Evolutionary conservation across 805 yeast genomes (phyloP).

Genomic region (Metschnikowia anglica): DNA sequence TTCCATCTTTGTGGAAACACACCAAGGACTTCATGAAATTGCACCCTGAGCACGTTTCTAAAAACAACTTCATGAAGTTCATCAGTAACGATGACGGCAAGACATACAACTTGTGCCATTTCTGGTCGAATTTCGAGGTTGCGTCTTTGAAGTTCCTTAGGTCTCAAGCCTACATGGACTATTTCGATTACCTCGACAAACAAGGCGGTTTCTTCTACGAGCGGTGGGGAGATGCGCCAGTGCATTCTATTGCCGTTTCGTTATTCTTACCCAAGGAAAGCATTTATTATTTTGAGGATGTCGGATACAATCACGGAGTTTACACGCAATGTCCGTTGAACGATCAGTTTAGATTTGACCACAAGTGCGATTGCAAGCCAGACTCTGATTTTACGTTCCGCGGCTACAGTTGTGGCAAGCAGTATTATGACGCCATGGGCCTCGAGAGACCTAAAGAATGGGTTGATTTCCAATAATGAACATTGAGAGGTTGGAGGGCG

Average conservation of each 20-base stretch:
- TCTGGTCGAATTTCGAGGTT: constrained; percentile 89
- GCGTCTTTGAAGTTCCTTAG: constrained; percentile 77
- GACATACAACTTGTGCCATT: constrained; percentile 78
- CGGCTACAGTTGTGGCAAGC: constrained; percentile 68
- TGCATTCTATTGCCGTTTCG: constrained; percentile 84
- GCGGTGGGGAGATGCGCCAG: constrained; percentile 95
- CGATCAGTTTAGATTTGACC: constrained; percentile 49
- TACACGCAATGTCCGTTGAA: constrained; percentile 80
- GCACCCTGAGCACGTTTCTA: constrained; percentile 19
- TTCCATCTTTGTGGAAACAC: constrained; percentile 25
- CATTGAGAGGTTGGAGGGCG: not conserved
- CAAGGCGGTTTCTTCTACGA: constrained; percentile 82
- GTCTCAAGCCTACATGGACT: constrained; percentile 62
- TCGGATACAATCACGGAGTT: constrained; percentile 83
- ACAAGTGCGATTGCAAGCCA: constrained; percentile 74
- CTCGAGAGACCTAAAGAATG: constrained; percentile 66
- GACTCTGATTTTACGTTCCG: constrained; percentile 74
- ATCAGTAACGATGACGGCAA: constrained; percentile 66
- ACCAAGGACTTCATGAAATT: constrained; percentile 22
- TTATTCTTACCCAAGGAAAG: constrained; percentile 67
- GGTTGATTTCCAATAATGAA: constrained; percentile 46
- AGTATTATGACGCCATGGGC: constrained; percentile 55
- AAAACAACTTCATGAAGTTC: constrained; percentile 54
- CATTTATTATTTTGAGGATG: constrained; percentile 76
- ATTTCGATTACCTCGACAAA: constrained; percentile 63